Percentiles rank a stretch among this genome's conserved stretches.
phyloP scores from a whole-genome alignment of 352 stramenopile species.

The Phytophthora rubi region DNA sequence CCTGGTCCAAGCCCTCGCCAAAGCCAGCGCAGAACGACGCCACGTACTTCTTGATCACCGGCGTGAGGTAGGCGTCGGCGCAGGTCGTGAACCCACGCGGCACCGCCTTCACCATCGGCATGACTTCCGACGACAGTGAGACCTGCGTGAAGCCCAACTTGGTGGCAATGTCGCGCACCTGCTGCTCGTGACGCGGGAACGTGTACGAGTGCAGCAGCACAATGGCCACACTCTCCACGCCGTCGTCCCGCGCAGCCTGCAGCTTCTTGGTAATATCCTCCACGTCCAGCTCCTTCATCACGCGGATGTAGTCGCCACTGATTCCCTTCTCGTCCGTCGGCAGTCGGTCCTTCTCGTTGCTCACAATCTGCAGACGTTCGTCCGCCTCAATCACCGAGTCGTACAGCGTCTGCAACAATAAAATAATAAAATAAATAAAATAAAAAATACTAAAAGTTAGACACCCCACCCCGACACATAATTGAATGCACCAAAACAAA shows the following conservation, averaged over 20 bases:
- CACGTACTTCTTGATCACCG: constrained; percentile 98
- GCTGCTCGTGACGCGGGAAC: constrained; percentile 94
- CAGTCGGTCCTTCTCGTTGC: constrained; percentile 60
- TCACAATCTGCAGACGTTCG: constrained; percentile 95
- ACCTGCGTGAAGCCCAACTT: constrained; percentile 96
- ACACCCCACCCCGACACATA: neutral
- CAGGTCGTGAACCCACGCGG: constrained; percentile 96
- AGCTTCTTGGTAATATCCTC: constrained; percentile 83
- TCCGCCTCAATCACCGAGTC: constrained; percentile 97
- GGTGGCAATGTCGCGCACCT: constrained; percentile 88
- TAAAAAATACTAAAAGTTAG: neutral
- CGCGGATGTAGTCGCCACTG: constrained; percentile 90
- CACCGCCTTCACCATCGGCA: constrained; percentile 99
- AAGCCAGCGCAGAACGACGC: constrained; percentile 97
- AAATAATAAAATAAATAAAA: neutral
- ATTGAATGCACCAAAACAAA: neutral
- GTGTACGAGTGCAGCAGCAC: constrained; percentile 97
- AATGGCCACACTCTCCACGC: constrained; percentile 95
- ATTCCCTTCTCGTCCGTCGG: constrained; percentile 78
- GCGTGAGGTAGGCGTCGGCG: constrained; percentile 98
- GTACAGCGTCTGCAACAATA: constrained; percentile 90
- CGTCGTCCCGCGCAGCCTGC: constrained; percentile 74
- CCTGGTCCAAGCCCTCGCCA: constrained; percentile 85
- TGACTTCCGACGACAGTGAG: constrained; percentile 92
- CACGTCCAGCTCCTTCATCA: constrained; percentile 86